Evolutionary conservation across 495 filamentous ascomycete species (phyloP), one percentile per base, ranked within the genome.

Genomic region (Penicillium steckii): DNA sequence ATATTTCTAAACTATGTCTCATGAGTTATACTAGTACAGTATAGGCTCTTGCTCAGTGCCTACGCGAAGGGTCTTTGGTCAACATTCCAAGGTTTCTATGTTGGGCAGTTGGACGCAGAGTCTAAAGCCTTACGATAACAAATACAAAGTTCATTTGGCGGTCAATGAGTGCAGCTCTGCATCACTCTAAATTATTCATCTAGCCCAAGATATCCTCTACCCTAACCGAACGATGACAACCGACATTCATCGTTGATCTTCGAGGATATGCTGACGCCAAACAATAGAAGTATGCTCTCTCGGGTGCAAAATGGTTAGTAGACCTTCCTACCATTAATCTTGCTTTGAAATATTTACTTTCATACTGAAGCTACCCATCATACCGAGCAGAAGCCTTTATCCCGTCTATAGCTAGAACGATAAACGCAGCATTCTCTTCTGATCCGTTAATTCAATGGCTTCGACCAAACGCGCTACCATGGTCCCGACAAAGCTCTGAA

Each of bases 391-490:
- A 59, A 17, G 19, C 19, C 35, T 55, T 44, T 2, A 58, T 67
- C 17, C 18, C 52, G 4, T 40, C 57, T 0, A 51, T 62, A 7
- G 55, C 59, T 8, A 46, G 57, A 37, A 69, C 66, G 8, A 50
- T 69, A 13, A 57, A 52, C 23, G 47, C 54, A 12, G 57, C 66
- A 2, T 69, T 69, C 25, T 56, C 62, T n/a, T 48, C 60, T 4
- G 66, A 69, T 53, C 64, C 64, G 1, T 38, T 69, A 21, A 65
- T 67, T 21, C 48, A 45, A 49, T 69, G 66, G 66, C 45, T 67
- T 17, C 66, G 66, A 2, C 66, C 64, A 3, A 49, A 40, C 48
- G 64, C 59, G n/a, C n/a, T 50, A 18, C 51, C 53, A 0, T 67
- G 61, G 66, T 15, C 37, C 19, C 32, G 44, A 1, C 37, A 48